phyloP scores from a whole-genome alignment of 768 basidiomycete species.

The Obba rivulosa region DNA sequence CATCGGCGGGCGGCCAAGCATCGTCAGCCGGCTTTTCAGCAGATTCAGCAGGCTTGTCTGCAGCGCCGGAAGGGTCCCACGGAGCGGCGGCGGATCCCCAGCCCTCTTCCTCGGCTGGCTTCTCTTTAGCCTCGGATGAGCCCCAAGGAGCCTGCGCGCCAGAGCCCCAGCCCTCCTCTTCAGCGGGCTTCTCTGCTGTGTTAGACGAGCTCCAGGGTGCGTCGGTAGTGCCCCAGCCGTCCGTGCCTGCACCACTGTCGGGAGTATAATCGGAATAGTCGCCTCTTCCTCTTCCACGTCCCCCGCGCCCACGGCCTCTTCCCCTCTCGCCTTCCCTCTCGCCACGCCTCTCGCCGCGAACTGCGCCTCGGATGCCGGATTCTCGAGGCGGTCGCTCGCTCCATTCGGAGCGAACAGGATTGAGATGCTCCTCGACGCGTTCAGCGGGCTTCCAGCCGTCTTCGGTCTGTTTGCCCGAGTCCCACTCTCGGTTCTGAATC shows the following conservation, averaged over 20 bases:
- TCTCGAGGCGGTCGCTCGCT: constrained; percentile 4
- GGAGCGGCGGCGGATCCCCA: background rate
- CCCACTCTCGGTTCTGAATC: constrained; percentile 76
- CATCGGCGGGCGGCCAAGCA: too few relatives aligned
- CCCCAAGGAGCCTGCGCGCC: too few relatives aligned
- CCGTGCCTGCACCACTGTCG: constrained; percentile 7
- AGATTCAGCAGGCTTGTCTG: too few relatives aligned
- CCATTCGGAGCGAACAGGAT: background rate
- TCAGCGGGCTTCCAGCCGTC: constrained; percentile 17
- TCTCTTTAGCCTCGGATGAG: background rate
- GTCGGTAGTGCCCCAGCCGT: background rate
- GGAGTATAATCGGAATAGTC: background rate
- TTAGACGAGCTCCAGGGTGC: background rate
- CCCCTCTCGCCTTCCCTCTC: constrained; percentile 15
- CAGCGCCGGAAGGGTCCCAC: too few relatives aligned
- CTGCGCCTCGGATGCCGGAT: constrained; percentile 21
- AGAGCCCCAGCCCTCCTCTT: background rate
- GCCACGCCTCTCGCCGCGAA: constrained; percentile 20
- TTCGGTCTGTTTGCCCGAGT: constrained; percentile 55
- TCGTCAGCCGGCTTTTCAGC: too few relatives aligned
- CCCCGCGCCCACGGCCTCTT: constrained; percentile 13
- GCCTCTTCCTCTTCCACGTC: background rate
- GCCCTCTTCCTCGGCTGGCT: background rate
- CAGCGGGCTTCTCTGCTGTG: background rate
- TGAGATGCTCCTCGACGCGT: constrained; percentile 2